These are phyloP conservation scores for Ulmus americana DNA, from an alignment of 331 rosid species.

Conservation along the genomic window DNA sequence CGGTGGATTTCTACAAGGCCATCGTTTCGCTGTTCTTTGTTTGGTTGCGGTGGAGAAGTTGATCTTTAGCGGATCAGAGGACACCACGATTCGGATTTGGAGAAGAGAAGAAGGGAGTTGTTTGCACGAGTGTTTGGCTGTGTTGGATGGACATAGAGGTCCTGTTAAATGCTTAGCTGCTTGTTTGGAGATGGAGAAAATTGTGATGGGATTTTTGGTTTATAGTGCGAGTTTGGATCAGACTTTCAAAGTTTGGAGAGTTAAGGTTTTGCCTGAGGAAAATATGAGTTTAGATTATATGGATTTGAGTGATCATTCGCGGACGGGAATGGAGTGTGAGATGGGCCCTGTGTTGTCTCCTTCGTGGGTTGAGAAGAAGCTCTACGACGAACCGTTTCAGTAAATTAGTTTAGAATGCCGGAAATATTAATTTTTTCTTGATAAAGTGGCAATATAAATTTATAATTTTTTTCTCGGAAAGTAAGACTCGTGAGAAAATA, in stretches of 20 bases:
- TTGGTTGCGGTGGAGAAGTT: slow-evolving; percentile 52
- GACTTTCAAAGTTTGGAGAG: slow-evolving; percentile 79
- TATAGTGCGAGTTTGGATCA: slow-evolving; percentile 81
- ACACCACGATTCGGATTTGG: slow-evolving; percentile 74
- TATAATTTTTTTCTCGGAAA: too few species aligned
- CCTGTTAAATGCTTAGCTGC: slow-evolving; percentile 77
- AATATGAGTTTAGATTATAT: slow-evolving; percentile 23
- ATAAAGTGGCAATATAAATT: too few species aligned
- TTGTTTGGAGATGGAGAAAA: slow-evolving; percentile 53
- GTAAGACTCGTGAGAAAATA: too few species aligned
- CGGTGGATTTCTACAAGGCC: slow-evolving; percentile 79
- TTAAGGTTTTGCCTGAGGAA: slow-evolving; percentile 50
- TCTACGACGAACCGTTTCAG: slow-evolving; percentile 34
- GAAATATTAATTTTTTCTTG: too few species aligned
- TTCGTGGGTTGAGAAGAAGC: slow-evolving; percentile 81
- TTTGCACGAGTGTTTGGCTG: slow-evolving; percentile 63
- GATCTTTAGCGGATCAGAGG: slow-evolving; percentile 84
- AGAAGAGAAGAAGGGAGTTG: slow-evolving; percentile 58
- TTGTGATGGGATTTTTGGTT: slow-evolving; percentile 51
- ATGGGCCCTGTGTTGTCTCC: slow-evolving; percentile 70
- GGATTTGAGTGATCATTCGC: slow-evolving; percentile 19
- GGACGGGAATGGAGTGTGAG: slow-evolving; percentile 25
- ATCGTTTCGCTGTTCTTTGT: slow-evolving; percentile 60
- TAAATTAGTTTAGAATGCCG: neutral
- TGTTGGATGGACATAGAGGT: slow-evolving; percentile 82